Percentiles rank a stretch among this genome's conserved stretches.
Conservation (phyloP, 2,329 filamentous ascomycete genomes). For the Cephalotrichum gorgonifer region DNA sequence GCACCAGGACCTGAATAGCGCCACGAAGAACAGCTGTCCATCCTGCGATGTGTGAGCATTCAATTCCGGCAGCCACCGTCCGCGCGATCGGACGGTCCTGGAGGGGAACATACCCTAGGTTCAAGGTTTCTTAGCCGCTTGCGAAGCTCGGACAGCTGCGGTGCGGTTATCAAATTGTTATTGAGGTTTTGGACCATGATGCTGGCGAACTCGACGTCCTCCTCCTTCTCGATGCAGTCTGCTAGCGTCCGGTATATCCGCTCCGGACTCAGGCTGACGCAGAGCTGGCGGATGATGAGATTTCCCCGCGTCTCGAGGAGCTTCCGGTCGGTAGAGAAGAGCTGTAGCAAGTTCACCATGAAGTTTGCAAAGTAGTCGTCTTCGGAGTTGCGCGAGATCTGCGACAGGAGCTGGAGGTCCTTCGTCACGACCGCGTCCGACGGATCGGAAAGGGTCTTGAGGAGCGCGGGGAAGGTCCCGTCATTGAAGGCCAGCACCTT, state of each 20-base stretch:
- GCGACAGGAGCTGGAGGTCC: conserved; percentile 84
- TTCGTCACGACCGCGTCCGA: conserved; percentile 93
- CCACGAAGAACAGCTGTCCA: conserved; percentile 89
- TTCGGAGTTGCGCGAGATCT: conserved; percentile 93
- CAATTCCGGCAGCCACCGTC: too few species aligned
- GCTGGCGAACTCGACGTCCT: conserved; percentile 95
- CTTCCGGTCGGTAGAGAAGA: conserved; percentile 89
- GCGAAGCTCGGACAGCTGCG: conserved; percentile 81
- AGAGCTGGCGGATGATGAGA: conserved; percentile 90
- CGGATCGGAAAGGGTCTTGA: conserved; percentile 93
- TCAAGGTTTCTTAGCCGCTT: conserved; percentile 87
- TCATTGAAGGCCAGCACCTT: conserved; percentile 95
- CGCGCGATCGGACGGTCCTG: too few species aligned
- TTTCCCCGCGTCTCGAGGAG: conserved; percentile 89
- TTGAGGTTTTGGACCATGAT: conserved; percentile 99
- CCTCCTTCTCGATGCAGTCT: conserved; percentile 94
- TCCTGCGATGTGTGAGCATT: conserved; percentile 44
- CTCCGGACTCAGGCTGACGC: conserved; percentile 84
- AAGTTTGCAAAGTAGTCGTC: conserved; percentile 97
- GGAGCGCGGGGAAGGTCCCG: conserved; percentile 86
- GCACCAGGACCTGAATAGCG: conserved; percentile 93
- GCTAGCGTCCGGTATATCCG: conserved; percentile 92
- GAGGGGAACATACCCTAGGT: conserved; percentile 52
- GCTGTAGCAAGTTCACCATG: conserved; percentile 90
- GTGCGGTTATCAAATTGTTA: conserved; percentile 96